Evolutionary conservation across 2,329 filamentous ascomycete species (phyloP), one percentile per base, ranked within the genome.

Genomic region (Colletotrichum zoysiae): DNA sequence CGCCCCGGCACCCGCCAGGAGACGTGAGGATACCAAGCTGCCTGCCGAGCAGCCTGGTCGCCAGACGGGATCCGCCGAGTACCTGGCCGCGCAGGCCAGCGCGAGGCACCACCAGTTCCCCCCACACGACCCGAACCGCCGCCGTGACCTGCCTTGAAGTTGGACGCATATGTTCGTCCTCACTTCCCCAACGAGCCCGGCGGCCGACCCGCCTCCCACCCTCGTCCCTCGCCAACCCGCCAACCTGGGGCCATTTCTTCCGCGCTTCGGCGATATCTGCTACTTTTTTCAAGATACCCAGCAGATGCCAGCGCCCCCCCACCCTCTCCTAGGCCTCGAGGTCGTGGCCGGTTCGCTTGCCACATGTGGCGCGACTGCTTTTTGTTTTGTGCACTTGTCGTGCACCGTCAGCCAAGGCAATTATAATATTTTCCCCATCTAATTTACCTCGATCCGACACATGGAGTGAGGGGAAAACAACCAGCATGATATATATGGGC

Each of bases 41-140:
- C 89, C 89, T 71, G 86, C 86, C 50, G 89, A 91, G 79, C 86
- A 89, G 74, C 88, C 86, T n/a, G 84, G 81, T 42, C 81, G 85
- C 74, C 86, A 88, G 74, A 85, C 81, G 59, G 85, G 86, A 57
- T 84, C 86, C 51, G 78, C 85, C 20, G 86, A 88, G 76, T 88
- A 86, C 84, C 75, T 86, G 66, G 82, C 84, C 64, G 85, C 86
- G 5, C 79, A 82, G 44, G 70, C 69, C 83, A 85, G 70, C 84
- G 76, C 82, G 82, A 74, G 81, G 80, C 67, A 71, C 53, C 30
- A 81, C 78, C 66, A 81, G 48, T 84, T 81, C 68, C 82, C 81
- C 57, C 84, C 85, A 12, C 82, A 84, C 67, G 84, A 86, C 76
- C 85, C 85, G 35, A 80, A 78, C 65, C 84, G 83, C 66, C 81